Percentiles rank a stretch among this genome's conserved stretches.
Conservation (phyloP, 352 stramenopile species). For the Phytophthora meadii region DNA sequence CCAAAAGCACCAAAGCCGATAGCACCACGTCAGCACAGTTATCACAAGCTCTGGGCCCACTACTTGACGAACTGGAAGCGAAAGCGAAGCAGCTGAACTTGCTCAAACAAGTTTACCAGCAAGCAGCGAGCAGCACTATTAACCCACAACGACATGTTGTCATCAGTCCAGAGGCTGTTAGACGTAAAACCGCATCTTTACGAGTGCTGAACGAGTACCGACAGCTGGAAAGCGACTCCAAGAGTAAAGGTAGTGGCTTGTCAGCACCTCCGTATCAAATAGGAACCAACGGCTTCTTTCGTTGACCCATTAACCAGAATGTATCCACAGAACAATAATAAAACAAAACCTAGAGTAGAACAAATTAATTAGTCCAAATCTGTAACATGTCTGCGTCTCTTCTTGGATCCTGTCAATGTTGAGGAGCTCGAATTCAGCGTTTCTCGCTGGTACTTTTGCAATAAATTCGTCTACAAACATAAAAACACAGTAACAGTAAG, state of each 20-base stretch:
- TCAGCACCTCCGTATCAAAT: conserved; percentile 11
- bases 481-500: not conserved
- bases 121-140: conserved; percentile 65
- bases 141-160: conserved; percentile 61
- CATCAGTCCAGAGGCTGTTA: conserved; percentile 61
- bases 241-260: conserved; percentile 38
- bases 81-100: conserved; percentile 76
- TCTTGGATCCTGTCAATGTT: conserved; percentile 30
- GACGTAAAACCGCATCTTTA: conserved; percentile 67
- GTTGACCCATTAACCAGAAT: conserved; percentile 8
- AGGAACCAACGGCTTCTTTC: conserved; percentile 21
- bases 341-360: conserved; percentile 10
- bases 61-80: conserved; percentile 68
- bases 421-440: conserved; percentile 26
- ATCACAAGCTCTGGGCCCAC: conserved; percentile 46
- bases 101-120: conserved; percentile 68
- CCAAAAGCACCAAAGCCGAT: conserved; percentile 8
- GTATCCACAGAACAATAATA: conserved; percentile 3
- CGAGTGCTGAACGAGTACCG: conserved; percentile 74
- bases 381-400: conserved; percentile 33
- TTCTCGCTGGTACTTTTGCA: conserved; percentile 74
- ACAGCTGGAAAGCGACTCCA: conserved; percentile 61
- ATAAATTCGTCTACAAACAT: conserved; percentile 44
- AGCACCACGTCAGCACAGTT: conserved; percentile 40
- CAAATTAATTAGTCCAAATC: conserved; percentile 31